Base-by-base conservation (phyloP, 768 basidiomycete species). In the Calvatia gigantea region DNA sequence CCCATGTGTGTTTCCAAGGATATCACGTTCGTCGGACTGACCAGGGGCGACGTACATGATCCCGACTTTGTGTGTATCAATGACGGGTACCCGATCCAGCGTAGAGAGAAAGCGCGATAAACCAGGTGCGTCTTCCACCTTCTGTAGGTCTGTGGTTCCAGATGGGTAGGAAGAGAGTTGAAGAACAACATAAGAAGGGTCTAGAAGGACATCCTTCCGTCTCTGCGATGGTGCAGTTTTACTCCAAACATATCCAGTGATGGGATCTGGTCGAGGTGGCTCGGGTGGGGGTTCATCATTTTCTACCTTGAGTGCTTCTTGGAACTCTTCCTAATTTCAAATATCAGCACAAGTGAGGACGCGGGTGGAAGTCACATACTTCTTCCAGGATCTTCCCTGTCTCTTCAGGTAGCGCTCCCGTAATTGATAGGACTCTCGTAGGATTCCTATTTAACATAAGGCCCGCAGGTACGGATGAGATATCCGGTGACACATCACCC, bases 31-130 rank as follows among this genome's bases (percentile, higher is more conserved):
- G 33, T 82, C 72, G 6, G 76, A 85, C 70, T 98, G 97, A 1
- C 92, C 93, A 3, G 93, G 91, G 0, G 89, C 95, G 42, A 94
- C 96, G 63, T 98, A 99, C 73, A 99, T 79, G 54, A 99, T 89
- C 3, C 93, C 97, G 32, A 98, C 88, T 69, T 97, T 96, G 70
- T 98, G 93, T 0, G 91, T 94, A 70, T 99, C 97, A 58, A 99
- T 95, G 62, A 98, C 94, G 0, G 94, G 95, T 38, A 90, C 88
- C 39, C 81, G 75, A 62, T 97, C 94, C 42, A 98, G 78, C 6
- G 38, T 56, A 23, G 46, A 48, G 23, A 56, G 47, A 19, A 56
- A 56, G 9, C 54, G 54, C 28, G 19, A 25, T 14, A 56, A 31
- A 8, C 17, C 74, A 8, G 81, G 73, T 44, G 53, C 29, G 28